Percentiles rank a stretch among this genome's conserved stretches.
phyloP scores from a whole-genome alignment of 345 rosid genomes.

The Pistacia vera region DNA sequence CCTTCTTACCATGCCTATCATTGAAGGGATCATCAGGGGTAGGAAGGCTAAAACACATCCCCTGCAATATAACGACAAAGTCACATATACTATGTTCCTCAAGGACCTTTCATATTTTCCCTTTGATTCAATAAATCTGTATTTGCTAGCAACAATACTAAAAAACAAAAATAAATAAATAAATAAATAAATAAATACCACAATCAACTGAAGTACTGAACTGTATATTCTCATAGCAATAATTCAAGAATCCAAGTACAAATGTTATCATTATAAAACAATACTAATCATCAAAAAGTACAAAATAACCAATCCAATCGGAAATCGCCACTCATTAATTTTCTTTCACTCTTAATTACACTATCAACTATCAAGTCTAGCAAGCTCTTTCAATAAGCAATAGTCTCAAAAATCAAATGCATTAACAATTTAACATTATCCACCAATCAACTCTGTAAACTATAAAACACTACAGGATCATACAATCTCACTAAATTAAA shows the following conservation, averaged over 20 bases:
- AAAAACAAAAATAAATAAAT: no score
- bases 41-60: slow-evolving; percentile 97
- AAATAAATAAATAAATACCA: no score
- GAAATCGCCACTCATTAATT: no score
- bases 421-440: neutral
- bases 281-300: no score
- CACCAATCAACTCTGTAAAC: neutral
- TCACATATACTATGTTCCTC: slow-evolving; percentile 8
- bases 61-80: slow-evolving; percentile 38
- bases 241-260: no score
- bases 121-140: neutral
- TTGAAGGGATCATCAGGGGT: slow-evolving; percentile 76
- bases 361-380: no score
- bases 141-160: neutral
- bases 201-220: no score
- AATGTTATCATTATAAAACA: no score
- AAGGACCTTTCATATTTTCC: neutral
- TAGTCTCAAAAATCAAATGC: neutral
- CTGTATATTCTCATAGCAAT: no score
- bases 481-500: neutral
- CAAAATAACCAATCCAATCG: no score
- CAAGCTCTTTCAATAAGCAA: no score
- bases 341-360: no score
- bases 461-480: neutral
- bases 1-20: slow-evolving; percentile 53